Percentiles rank a stretch among this genome's conserved stretches.
Conservation (phyloP, 208 protist species). For the Trypanosoma congolense region DNA sequence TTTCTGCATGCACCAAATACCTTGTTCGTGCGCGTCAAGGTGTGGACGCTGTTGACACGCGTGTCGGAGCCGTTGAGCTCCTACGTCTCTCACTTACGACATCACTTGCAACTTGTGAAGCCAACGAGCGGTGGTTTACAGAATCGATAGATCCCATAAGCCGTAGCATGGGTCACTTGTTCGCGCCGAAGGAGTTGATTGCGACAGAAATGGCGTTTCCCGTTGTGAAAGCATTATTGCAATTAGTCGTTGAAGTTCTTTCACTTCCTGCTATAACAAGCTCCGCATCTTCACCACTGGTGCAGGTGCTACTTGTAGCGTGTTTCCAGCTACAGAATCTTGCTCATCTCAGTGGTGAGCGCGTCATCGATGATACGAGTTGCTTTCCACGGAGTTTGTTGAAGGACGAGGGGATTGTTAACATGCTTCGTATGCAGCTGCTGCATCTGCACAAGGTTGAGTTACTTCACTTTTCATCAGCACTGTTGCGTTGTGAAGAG, state of each 20-base stretch:
- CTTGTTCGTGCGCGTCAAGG: slow-evolving; percentile 56
- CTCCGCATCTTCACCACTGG: slow-evolving; percentile 4
- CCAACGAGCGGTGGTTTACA: slow-evolving; percentile 20
- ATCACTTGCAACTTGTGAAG: slow-evolving; percentile 13
- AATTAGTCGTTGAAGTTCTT: slow-evolving; percentile 15
- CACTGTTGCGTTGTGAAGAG: slow-evolving; percentile 32
- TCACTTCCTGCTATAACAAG: slow-evolving; percentile 1
- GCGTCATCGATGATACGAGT: not conserved
- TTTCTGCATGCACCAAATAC: slow-evolving; percentile 69
- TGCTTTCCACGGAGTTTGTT: slow-evolving; percentile 9
- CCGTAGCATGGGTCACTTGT: slow-evolving; percentile 4
- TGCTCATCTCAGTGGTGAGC: slow-evolving; percentile 14
- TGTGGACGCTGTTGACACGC: slow-evolving; percentile 61
- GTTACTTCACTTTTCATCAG: slow-evolving; percentile 64
- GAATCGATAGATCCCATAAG: slow-evolving; percentile 17
- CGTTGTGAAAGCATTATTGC: slow-evolving; percentile 10
- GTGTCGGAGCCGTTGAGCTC: slow-evolving; percentile 44
- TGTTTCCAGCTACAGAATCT: slow-evolving; percentile 22
- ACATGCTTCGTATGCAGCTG: slow-evolving; percentile 35
- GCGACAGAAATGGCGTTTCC: slow-evolving; percentile 1
- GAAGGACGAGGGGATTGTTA: slow-evolving; percentile 10
- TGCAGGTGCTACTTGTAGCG: slow-evolving; percentile 10
- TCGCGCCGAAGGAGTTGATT: slow-evolving; percentile 9
- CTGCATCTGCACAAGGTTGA: slow-evolving; percentile 37
- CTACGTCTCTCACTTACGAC: slow-evolving; percentile 25